Conservation (phyloP, 805 yeast genomes). For the Isabelozyma heimii region DNA sequence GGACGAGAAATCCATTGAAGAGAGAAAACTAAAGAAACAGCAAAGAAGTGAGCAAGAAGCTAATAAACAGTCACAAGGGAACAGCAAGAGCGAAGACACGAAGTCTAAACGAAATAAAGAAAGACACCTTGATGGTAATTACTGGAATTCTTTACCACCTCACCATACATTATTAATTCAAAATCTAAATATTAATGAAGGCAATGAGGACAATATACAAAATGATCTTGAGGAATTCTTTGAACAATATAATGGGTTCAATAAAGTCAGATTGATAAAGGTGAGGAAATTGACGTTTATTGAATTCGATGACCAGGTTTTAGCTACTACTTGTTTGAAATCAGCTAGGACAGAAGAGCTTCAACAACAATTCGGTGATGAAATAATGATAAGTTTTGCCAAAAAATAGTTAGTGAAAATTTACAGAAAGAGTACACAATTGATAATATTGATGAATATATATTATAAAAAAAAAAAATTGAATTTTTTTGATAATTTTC, state of each 20-base stretch:
- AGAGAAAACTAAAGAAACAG: constrained; percentile 16
- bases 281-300: constrained; percentile 74
- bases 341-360: constrained; percentile 2
- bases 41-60: constrained; percentile 1
- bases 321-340: constrained; percentile 41
- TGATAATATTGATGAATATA: not conserved
- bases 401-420: constrained; percentile 20
- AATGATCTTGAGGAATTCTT: constrained; percentile 47
- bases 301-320: constrained; percentile 60
- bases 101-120: constrained; percentile 7
- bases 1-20: constrained; percentile 17
- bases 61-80: constrained; percentile 13
- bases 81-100: constrained; percentile 13
- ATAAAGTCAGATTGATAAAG: constrained; percentile 63
- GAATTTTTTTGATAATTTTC: not conserved
- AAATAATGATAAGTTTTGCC: constrained; percentile 29
- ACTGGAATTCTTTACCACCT: constrained; percentile 52
- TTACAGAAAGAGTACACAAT: not conserved
- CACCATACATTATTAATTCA: constrained; percentile 69
- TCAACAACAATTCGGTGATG: constrained; percentile 15
- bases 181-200: constrained; percentile 30
- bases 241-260: constrained; percentile 53
- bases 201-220: constrained; percentile 5
- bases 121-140: constrained; percentile 7
- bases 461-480: not conserved